Evolutionary conservation across 2,329 filamentous ascomycete species (phyloP), one percentile per base, ranked within the genome.

Genomic region (Aotearoamyces nothofagi): DNA sequence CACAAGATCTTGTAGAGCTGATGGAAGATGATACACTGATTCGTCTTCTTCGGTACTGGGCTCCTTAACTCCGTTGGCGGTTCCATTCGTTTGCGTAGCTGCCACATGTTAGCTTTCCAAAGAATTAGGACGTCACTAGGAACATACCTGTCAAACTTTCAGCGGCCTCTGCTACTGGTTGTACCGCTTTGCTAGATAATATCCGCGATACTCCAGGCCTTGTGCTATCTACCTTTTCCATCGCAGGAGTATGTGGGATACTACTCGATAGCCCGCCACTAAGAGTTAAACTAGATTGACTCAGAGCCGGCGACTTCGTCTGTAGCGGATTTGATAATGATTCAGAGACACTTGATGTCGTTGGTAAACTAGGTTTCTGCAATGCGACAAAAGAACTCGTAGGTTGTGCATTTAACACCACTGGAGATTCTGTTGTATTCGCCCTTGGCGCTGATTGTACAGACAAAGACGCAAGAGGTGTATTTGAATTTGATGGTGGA

Each of bases 21-120:
- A 71, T 4, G 90, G 90, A 20, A 98, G 68, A 51, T 96, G 86
- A 52, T 87, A 98, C 42, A 94, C 78, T 9, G 80, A 90, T 54
- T 94, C 81, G 35, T 82, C 76, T 41, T 67, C 53, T 30, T 49
- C 24, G 14, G n/a, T 17, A 15, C 54, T 49, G 27, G 50, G 49
- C 5, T 54, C 41, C 46, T 63, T 66, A 44, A 60, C 51, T 9
- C 63, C 65, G 39, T 72, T 71, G 9, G 58, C 42, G 24, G 55
- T 44, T 27, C 66, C 60, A 47, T 72, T 74, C 3, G 61, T 50
- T 42, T 61, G 59, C 16, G 56, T 43, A 4, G 24, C 26, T 23
- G 38, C 23, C 28, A 34, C 20, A n/a, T n/a, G n/a, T n/a, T n/a
- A n/a, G n/a, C n/a, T n/a, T n/a, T n/a, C n/a, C n/a, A n/a, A 42